A percentile compares a stretch with the other conserved stretches of the same genome.
phyloP scores from a whole-genome alignment of 2,329 filamentous ascomycete genomes.

The Capronia epimyces region DNA sequence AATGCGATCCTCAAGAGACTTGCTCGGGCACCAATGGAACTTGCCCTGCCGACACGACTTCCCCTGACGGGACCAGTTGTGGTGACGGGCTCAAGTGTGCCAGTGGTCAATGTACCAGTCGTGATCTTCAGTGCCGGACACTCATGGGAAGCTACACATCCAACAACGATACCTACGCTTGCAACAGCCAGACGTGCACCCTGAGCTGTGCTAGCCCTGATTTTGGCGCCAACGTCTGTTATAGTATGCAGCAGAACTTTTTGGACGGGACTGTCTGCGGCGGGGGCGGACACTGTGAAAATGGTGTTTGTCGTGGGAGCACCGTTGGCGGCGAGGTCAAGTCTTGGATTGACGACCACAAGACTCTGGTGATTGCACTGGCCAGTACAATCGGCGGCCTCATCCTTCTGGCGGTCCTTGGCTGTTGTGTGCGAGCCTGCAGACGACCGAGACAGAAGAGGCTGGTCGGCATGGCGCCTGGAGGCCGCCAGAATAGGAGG shows the following conservation, averaged over 20 bases:
- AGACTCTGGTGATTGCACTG: constrained; percentile 76
- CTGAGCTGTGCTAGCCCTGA: constrained; percentile 69
- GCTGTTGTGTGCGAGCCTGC: constrained; percentile 60
- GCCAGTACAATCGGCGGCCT: constrained; percentile 66
- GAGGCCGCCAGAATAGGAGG: neutral
- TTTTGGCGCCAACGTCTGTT: constrained; percentile 62
- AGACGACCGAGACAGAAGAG: constrained; percentile 34
- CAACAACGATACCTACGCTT: constrained; percentile 74
- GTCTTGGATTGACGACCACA: constrained; percentile 71
- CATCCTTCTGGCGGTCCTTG: constrained; percentile 61
- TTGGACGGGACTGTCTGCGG: constrained; percentile 83
- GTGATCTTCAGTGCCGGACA: constrained; percentile 80
- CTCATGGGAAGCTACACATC: constrained; percentile 70
- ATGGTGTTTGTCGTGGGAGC: constrained; percentile 70
- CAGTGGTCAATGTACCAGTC: constrained; percentile 88
- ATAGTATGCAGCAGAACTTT: constrained; percentile 80
- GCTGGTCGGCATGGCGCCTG: constrained; percentile 6
- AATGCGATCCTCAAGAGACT: constrained; percentile 78
- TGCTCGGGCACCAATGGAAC: constrained; percentile 67
- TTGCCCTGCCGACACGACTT: constrained; percentile 68
- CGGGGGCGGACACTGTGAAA: constrained; percentile 70
- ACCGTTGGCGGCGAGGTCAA: constrained; percentile 64
- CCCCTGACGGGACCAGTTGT: constrained; percentile 66
- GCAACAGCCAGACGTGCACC: constrained; percentile 65
- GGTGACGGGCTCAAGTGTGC: constrained; percentile 71